These are phyloP conservation scores for Podospora appendiculata DNA, from an alignment of 495 filamentous ascomycete species.

Conservation along the genomic window DNA sequence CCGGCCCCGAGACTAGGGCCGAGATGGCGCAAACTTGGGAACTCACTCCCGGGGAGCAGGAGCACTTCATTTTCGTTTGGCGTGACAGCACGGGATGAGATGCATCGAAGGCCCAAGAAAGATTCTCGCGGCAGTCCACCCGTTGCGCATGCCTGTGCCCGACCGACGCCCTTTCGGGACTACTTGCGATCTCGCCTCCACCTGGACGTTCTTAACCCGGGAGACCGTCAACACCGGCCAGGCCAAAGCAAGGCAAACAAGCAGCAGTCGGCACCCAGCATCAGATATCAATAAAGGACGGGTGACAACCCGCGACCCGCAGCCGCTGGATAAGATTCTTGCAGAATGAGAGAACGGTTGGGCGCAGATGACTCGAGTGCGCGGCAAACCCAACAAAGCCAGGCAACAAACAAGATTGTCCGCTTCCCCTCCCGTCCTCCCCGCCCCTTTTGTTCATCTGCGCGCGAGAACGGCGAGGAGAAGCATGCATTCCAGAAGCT, in stretches of 20 bases:
- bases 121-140: too few species aligned
- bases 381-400: conserved; percentile 4
- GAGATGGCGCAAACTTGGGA: not conserved
- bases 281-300: conserved; percentile 1
- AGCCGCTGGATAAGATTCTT: not conserved
- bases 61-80: too few species aligned
- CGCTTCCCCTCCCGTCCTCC: too few species aligned
- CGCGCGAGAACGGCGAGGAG: not conserved
- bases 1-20: not conserved
- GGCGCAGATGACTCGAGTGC: conserved; percentile 1
- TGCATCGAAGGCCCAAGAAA: too few species aligned
- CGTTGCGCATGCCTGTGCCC: too few species aligned
- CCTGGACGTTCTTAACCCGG: too few species aligned
- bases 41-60: too few species aligned
- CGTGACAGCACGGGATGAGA: too few species aligned
- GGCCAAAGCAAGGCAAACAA: conserved; percentile 1
- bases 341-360: conserved; percentile 4
- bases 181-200: too few species aligned
- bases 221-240: too few species aligned
- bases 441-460: not conserved
- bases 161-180: too few species aligned
- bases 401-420: not conserved
- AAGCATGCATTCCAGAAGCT: too few species aligned
- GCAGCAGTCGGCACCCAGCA: not conserved
- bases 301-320: not conserved